Evolutionary conservation across 2,329 filamentous ascomycete genomes (phyloP), one percentile per base, ranked within the genome.

Genomic region (Plenodomus lindquistii): DNA sequence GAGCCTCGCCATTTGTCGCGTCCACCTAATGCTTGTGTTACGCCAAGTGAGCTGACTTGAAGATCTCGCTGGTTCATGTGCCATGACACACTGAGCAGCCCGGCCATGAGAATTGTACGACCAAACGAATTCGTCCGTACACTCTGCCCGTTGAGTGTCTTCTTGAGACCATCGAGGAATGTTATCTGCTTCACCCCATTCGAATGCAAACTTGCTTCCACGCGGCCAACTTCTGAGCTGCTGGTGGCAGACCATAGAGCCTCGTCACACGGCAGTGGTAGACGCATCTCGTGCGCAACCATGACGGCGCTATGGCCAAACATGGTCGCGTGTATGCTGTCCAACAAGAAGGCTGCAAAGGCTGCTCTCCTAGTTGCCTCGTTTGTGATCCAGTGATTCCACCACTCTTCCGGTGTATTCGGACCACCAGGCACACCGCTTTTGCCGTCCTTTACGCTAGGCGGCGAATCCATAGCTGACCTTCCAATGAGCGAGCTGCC

Each of bases 61-160:
- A 97, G 81, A 69, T 97, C 94, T 65, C 93, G 84, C 70, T 97
- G 92, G 67, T 96, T 94, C 88, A 97, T 93, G 71, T 97, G 93
- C 90, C 91, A 97, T 66, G 89, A 94, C 22, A 97, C 91, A 59
- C 91, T 97, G 19, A 97, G 78, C 21, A 99, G 76, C 0, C 94
- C 94, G 1, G 93, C 88, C 91, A 97, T 97, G 42, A 99, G 79
- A 37, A 96, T 91, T 2, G 89, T 94, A 34, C 94, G 85, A 1
- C 93, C 94, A 67, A 97, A 99, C 0, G 91, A 87, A 69, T 97
- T 97, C 2, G 94, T 97, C 43, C 87, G 85, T 4, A 97, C 92
- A 47, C 84, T 85, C 54, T 93, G 85, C n/a, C 86, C 86, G 59
- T 90, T 93, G 16, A 99, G 78, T 0, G 91, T 97, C 56, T 87